Evolutionary conservation across 495 filamentous ascomycete species (phyloP).

Genomic region (Sordaria brevicollis): DNA sequence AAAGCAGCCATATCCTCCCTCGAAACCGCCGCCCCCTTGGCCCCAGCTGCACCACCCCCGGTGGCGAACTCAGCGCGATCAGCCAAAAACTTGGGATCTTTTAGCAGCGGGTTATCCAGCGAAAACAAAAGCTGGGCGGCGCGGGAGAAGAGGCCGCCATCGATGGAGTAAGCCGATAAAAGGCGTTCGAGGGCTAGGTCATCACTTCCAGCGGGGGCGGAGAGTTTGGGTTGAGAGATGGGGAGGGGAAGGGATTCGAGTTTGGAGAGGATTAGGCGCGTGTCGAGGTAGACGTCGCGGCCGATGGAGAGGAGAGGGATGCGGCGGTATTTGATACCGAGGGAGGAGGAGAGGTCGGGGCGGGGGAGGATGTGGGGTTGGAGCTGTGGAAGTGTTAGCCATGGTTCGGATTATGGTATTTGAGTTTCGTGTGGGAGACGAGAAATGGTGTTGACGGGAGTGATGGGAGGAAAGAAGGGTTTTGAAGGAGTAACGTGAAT

Average conservation of each 20-base stretch:
- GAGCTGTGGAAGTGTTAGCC: constrained; percentile 19
- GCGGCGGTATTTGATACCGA: constrained; percentile 53
- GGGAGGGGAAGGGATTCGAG: constrained; percentile 33
- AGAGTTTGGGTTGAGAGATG: constrained; percentile 1
- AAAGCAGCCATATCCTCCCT: constrained; percentile 10
- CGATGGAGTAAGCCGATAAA: constrained; percentile 18
- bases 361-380: constrained; percentile 52
- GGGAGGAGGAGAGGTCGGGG: constrained; percentile 37
- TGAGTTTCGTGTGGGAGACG: neutral
- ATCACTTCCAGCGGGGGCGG: constrained; percentile 4
- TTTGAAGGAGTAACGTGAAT: neutral
- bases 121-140: constrained; percentile 37
- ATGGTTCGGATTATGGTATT: neutral
- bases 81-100: constrained; percentile 38
- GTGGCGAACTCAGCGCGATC: constrained; percentile 38
- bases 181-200: constrained; percentile 10
- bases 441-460: neutral
- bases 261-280: constrained; percentile 47
- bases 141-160: constrained; percentile 37
- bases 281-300: constrained; percentile 46
- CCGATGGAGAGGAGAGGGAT: constrained; percentile 54
- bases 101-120: constrained; percentile 33
- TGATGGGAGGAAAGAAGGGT: neutral
- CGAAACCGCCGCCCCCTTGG: neutral
- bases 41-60: constrained; percentile 7